Evolutionary conservation across 2,329 filamentous ascomycete genomes (phyloP), one percentile per base, ranked within the genome.

Genomic region (Trichoderma hamatum): DNA sequence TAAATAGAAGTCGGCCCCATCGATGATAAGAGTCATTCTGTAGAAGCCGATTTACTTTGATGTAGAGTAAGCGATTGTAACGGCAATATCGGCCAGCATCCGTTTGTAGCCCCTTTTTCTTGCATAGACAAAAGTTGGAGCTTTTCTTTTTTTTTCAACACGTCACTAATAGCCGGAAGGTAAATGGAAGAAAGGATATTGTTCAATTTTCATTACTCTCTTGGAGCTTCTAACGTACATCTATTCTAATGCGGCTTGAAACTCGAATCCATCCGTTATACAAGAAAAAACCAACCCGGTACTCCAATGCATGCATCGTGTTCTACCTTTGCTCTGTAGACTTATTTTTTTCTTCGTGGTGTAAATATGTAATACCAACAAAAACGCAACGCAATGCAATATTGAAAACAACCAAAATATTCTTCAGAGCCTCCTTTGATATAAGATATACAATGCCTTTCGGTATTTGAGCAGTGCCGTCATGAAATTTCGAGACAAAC

Each of bases 301-400:
- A 36, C 52, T 24, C 59, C 51, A 51, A 32, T 46, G 36, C 55
- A 59, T 66, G 62, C 68, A 59, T 54, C 56, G 30, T 51, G 7
- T 58, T 51, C 39, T 28, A 69, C 68, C 49, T 59, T 46, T n/a
- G 34, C 46, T 16, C 26, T 51, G 21, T 68, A 28, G 30, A 59
- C 39, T 16, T n/a, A n/a, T n/a, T 26, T 34, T n/a, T 49, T 16
- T 61, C 30, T 21, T 46, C 2, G 14, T 61, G 14, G 43, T 43
- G 46, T 30, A 58, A 46, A 28, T 46, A 61, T 43, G 49, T 61
- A 32, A 39, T 46, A 63, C 28, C 28, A 21, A 16, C 36, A 28
- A 58, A n/a, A 67, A 59, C 55, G 55, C 68, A 69, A 34, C 30
- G 52, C 61, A 39, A 71, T 70, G 67, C 68, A 69, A 69, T 70